Conservation (phyloP, 768 basidiomycete species). For the Phlebiopsis flavidoalba region DNA sequence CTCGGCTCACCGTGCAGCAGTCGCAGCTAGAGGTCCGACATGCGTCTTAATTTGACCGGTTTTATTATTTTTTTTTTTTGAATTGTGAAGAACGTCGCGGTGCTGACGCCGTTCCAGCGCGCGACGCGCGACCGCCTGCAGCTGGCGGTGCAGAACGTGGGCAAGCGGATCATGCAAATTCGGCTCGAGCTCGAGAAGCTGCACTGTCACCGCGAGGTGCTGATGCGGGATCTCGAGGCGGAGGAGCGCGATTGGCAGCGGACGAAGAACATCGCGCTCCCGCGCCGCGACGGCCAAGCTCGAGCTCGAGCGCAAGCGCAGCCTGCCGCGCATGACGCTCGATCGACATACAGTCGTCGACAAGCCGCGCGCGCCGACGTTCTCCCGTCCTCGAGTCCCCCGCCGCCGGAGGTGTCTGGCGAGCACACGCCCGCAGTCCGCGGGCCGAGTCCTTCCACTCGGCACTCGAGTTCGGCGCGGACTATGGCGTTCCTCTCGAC, state of each 20-base stretch:
- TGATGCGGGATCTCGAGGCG: constrained; percentile 68
- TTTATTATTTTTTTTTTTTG: too few species aligned
- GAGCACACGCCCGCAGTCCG: constrained; percentile 39
- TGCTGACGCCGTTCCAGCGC: constrained; percentile 84
- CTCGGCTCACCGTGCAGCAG: constrained; percentile 47
- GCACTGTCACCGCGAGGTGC: constrained; percentile 69
- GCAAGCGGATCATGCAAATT: constrained; percentile 58
- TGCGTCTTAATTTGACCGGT: too few species aligned
- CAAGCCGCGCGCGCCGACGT: constrained; percentile 12
- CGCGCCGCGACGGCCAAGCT: constrained; percentile 67
- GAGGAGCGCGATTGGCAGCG: constrained; percentile 64
- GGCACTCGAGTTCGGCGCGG: constrained; percentile 41
- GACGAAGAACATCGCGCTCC: constrained; percentile 66
- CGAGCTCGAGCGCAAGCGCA: constrained; percentile 13
- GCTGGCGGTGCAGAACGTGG: constrained; percentile 51
- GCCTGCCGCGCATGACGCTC: constrained; percentile 16
- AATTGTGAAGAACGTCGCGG: constrained; percentile 77
- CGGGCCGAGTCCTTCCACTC: constrained; percentile 64
- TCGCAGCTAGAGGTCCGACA: constrained; percentile 58
- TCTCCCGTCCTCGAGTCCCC: constrained; percentile 6
- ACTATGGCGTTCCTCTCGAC: background rate
- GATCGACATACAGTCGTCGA: constrained; percentile 18
- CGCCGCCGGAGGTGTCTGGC: constrained; percentile 5
- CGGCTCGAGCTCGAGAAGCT: constrained; percentile 73
- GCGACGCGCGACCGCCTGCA: constrained; percentile 76